Evolutionary conservation across 2,329 filamentous ascomycete species (phyloP), one percentile per base, ranked within the genome.

Genomic region (Plenodomus lindquistii): DNA sequence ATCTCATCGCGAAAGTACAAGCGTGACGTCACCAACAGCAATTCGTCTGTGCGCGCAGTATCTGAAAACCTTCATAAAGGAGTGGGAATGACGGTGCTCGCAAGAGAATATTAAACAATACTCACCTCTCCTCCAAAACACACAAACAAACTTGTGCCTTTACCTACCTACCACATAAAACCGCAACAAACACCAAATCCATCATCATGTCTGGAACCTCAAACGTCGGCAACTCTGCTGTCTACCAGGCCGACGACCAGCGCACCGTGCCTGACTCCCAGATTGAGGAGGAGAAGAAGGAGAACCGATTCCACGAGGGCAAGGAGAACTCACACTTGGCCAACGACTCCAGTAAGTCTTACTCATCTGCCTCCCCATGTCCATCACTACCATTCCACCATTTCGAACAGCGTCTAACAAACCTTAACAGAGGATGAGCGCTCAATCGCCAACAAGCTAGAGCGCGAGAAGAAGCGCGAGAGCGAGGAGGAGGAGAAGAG

Each of bases 221-320:
- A 48, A 87, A 79, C 67, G 87, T 93, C 67, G 89, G 89, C 60
- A 80, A 77, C 70, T 64, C 74, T 55, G 70, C 74, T 52, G 75
- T 90, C 69, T 92, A 94, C 75, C 87, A 92, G 75, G 85, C 81
- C 48, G 86, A 85, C 49, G 89, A 94, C 74, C 89, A 94, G 73
- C 81, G 83, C 63, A 90, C 85, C 70, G 69, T 74, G 53, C 81
- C 83, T 53, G 68, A 81, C 50, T 78, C 81, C 2, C 75, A 81
- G 52, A 74, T 79, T 36, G 73, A 79, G 19, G 76, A 79, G 17
- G 76, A 82, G 42, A 75, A 79, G 45, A 74, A 79, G 21, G 77
- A 79, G 18, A 77, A 83, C 46, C 80, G 84, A 51, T 94, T 83
- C 76, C 77, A 91, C 52, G 87, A 93, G 76, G 89, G 90, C 62